Evolutionary conservation across 495 filamentous ascomycete genomes (phyloP), one percentile per base, ranked within the genome.

Genomic region (Podospora pseudocomata): DNA sequence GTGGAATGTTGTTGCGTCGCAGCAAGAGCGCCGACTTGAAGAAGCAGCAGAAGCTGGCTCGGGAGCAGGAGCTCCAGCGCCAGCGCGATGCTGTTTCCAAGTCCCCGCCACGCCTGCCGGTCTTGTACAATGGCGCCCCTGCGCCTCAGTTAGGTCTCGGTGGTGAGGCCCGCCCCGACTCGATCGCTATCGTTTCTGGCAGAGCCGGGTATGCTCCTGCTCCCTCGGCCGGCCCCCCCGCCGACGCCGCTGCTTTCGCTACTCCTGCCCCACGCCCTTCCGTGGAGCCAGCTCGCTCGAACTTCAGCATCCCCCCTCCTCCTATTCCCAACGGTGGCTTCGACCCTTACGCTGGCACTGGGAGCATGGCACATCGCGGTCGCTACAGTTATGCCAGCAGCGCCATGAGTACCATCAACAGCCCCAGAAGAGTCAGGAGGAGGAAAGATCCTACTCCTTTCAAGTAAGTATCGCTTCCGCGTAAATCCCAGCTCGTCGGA

Each of bases 401-500:
- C 79, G 90, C 91, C 34, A 85, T 92, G 63, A 97, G 92, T 80
- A 92, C 92, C 67, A 89, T 97, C 80, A 97, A 97, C 83, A 97
- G 92, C 80, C 95, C 95, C 57, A 88, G 95, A 69, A 88, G 95
- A 74, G 89, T 98, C 60, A 87, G 95, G 71, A 89, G 95, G 78
- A 91, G 95, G 81, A 97, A 95, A 84, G 95, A 99, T 75, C 95
- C 95, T 23, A 97, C 93, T 5, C 92, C 95, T 6, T 98, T 97
- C 85, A 99, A 99, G 95, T 99, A 83, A 86, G 94, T 83, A 5
- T 15, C 11, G 18, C 11, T 28, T 15, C 1, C 44, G 18, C 27
- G 6, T 11, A 0, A 0, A 0, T 44, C 18, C 11, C 23, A 18
- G 27, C 39, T 49, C 15, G 2, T 49, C 39, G 18, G 6, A 49